Evolutionary conservation across 345 rosid genomes (phyloP), one percentile per base, ranked within the genome.

Genomic region (Hirschfeldia incana): DNA sequence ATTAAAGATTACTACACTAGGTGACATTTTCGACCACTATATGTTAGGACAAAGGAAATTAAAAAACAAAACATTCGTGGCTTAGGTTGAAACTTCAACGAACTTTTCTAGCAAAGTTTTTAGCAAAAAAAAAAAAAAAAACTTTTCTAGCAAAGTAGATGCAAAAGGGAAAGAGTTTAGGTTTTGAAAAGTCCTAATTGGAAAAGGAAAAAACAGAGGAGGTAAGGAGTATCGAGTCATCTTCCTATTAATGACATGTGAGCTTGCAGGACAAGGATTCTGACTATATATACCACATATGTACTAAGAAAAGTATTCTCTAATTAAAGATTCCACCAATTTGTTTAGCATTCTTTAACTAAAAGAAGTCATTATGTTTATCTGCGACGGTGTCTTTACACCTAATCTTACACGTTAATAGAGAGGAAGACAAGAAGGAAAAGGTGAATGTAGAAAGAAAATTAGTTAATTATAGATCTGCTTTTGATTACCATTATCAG

Each of bases 211-310:
- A 42, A 76, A 68, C 74, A 76, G 9, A 59, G 72, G 57, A 67
- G 64, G 55, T 76, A 21, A 76, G 44, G 74, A 76, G 74, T 30
- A 60, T 34, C 17, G 69, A 61, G 69, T 69, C 74, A 69, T 34
- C 13, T 30, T 70, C 65, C 58, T 51, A 15, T 53, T 26, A 49
- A 55, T 10, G 70, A 26, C 76, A 70, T 51, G 75, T 77, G 70
- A 70, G 39, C 70, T 42, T 69, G n/a, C 49, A 44, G 17, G 32
- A 55, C 78, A 75, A 68, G 39, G 68, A 39, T 59, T 76, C 34
- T 67, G 79, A 67, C 67, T 42, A 67, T 8, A 17, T 59, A 51
- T 51, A 51, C 57, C 6, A 5, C 58, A 42, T 72, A 60, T 76
- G 74, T 59, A 53, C 26, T 53, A 16, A 53, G 59, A 53, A 53